Conservation (phyloP, 2,329 filamentous ascomycete genomes). For the Ascochyta lentis region DNA sequence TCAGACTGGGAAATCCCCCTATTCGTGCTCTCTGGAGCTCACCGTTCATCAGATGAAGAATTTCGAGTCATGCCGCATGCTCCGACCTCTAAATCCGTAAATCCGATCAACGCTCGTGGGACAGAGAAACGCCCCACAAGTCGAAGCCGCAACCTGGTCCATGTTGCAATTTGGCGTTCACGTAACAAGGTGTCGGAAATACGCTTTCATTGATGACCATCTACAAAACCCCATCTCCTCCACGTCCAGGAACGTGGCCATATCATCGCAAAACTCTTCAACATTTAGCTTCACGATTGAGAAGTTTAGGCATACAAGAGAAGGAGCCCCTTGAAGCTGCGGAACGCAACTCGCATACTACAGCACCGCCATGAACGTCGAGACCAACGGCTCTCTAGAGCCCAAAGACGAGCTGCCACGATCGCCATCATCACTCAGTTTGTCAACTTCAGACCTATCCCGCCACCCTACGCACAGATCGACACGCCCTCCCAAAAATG, state of each 20-base stretch:
- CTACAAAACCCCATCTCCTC: constrained; percentile 12
- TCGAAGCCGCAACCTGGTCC: neutral
- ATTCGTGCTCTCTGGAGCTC: neutral
- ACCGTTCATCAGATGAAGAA: constrained; percentile 1
- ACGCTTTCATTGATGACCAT: neutral
- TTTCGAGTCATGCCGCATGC: neutral
- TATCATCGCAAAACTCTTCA: neutral
- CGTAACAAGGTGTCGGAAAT: constrained; percentile 8
- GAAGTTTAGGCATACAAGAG: neutral
- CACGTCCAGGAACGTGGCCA: constrained; percentile 10
- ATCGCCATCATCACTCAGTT: constrained; percentile 3
- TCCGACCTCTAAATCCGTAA: constrained; percentile 12
- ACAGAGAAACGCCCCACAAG: constrained; percentile 6
- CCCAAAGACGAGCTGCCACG: constrained; percentile 4
- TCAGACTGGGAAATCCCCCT: too few relatives aligned
- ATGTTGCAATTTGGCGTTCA: constrained; percentile 1
- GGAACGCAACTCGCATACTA: neutral
- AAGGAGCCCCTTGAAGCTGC: neutral
- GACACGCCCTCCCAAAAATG: neutral
- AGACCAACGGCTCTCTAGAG: neutral
- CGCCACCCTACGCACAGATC: constrained; percentile 6
- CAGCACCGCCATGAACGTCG: neutral
- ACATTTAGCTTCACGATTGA: neutral
- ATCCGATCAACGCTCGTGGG: constrained; percentile 2
- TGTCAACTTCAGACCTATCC: neutral